These are phyloP conservation scores for Luvunga scandens DNA, from an alignment of 345 rosid species.

Conservation along the genomic window DNA sequence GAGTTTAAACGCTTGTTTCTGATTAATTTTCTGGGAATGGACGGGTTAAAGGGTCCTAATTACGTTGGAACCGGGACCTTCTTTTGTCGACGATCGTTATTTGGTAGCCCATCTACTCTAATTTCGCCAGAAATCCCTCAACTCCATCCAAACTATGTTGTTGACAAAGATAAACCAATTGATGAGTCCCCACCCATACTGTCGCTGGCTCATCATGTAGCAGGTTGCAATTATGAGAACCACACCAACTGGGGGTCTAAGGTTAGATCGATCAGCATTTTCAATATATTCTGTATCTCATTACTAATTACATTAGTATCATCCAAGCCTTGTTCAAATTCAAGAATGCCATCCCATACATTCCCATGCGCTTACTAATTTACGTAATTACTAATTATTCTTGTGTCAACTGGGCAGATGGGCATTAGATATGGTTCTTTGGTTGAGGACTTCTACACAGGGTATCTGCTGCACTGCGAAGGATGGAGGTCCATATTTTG, in stretches of 20 bases:
- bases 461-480: conserved; percentile 51
- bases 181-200: conserved; percentile 14
- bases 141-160: conserved; percentile 24
- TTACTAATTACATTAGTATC: too few relatives aligned
- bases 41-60: conserved; percentile 47
- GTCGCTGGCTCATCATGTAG: conserved; percentile 49
- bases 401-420: conserved; percentile 28
- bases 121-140: conserved; percentile 35
- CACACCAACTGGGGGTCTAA: conserved; percentile 60
- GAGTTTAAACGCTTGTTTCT: conserved; percentile 37
- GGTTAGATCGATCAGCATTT: conserved; percentile 28
- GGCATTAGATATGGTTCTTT: conserved; percentile 73
- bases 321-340: too few relatives aligned
- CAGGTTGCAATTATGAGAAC: conserved; percentile 50
- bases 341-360: too few relatives aligned
- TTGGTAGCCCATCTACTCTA: conserved; percentile 38
- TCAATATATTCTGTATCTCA: too few relatives aligned
- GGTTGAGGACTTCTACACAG: conserved; percentile 70
- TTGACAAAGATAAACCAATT: conserved; percentile 29
- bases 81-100: conserved; percentile 52
- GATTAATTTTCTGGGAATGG: conserved; percentile 46
- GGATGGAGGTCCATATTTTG: conserved; percentile 70
- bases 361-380: too few relatives aligned
- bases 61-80: conserved; percentile 65
- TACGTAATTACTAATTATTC: too few relatives aligned